These are phyloP conservation scores for Syzygium grande DNA, from an alignment of 345 rosid species.

Conservation along the genomic window DNA sequence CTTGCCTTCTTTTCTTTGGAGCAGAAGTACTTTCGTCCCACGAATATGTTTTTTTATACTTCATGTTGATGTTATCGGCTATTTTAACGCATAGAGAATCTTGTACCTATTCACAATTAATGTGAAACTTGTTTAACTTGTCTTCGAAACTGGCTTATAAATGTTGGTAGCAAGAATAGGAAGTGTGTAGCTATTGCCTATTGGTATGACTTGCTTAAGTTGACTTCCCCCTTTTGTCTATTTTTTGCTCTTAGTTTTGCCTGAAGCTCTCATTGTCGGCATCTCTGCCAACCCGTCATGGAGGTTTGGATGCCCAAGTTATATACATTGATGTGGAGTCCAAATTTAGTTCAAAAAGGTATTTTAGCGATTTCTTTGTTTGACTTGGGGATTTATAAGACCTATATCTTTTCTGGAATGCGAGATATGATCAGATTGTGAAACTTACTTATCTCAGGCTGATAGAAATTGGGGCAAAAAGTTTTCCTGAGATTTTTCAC, in stretches of 20 bases:
- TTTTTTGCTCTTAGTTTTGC: slow-evolving; percentile 38
- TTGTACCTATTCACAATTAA: not conserved
- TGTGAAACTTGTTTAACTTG: not conserved
- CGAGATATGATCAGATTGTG: not conserved
- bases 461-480: slow-evolving; percentile 70
- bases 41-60: not conserved
- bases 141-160: not conserved
- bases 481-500: slow-evolving; percentile 74
- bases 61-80: not conserved
- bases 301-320: slow-evolving; percentile 78
- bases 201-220: not conserved
- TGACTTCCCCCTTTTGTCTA: not conserved
- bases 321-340: slow-evolving; percentile 73
- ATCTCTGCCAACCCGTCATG: slow-evolving; percentile 51
- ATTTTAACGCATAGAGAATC: not conserved
- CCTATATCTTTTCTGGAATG: not conserved
- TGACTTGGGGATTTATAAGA: not conserved
- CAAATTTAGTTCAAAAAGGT: slow-evolving; percentile 85
- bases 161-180: not conserved
- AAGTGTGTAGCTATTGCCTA: not conserved
- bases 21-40: not conserved
- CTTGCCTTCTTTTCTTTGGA: not conserved
- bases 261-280: slow-evolving; percentile 71
- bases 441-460: slow-evolving; percentile 33
- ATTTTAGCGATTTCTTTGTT: not conserved